A percentile compares a stretch with the other conserved stretches of the same genome.
phyloP scores from a whole-genome alignment of 1,139 yeast species.

The Sugiyamaella sp. region DNA sequence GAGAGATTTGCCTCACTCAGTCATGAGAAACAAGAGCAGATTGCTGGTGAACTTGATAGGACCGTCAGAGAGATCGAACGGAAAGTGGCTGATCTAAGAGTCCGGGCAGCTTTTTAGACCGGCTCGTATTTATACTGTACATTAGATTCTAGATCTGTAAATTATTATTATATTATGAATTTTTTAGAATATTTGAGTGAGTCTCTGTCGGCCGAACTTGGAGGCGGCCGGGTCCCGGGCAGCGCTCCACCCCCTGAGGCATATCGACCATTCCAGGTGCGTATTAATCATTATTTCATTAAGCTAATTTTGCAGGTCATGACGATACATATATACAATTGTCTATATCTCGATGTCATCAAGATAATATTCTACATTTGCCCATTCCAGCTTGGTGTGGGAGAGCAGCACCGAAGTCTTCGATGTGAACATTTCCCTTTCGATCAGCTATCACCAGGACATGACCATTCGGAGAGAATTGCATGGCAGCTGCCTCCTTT shows the following conservation, averaged over 20 bases:
- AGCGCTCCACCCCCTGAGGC: too few relatives aligned
- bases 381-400: constrained; percentile 80
- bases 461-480: constrained; percentile 81
- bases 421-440: constrained; percentile 73
- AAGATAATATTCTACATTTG: constrained; percentile 52
- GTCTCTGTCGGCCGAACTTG: too few relatives aligned
- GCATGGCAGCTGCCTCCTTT: constrained; percentile 71
- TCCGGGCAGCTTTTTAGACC: constrained; percentile 9
- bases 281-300: too few relatives aligned
- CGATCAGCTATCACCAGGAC: constrained; percentile 75
- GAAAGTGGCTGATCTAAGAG: constrained; percentile 59
- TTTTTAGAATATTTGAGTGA: constrained; percentile 5
- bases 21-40: constrained; percentile 47
- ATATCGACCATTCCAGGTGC: too few relatives aligned
- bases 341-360: constrained; percentile 14
- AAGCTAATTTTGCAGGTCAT: background rate
- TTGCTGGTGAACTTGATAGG: constrained; percentile 59
- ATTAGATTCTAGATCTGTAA: constrained; percentile 1
- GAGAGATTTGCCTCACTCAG: constrained; percentile 56
- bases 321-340: background rate
- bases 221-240: too few relatives aligned
- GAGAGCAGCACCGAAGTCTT: constrained; percentile 85
- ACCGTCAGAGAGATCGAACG: constrained; percentile 62
- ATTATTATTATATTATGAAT: constrained; percentile 7
- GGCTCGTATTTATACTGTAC: background rate